Base-by-base conservation (phyloP, 768 basidiomycete genomes). In the Boletus tylopilopsis region DNA sequence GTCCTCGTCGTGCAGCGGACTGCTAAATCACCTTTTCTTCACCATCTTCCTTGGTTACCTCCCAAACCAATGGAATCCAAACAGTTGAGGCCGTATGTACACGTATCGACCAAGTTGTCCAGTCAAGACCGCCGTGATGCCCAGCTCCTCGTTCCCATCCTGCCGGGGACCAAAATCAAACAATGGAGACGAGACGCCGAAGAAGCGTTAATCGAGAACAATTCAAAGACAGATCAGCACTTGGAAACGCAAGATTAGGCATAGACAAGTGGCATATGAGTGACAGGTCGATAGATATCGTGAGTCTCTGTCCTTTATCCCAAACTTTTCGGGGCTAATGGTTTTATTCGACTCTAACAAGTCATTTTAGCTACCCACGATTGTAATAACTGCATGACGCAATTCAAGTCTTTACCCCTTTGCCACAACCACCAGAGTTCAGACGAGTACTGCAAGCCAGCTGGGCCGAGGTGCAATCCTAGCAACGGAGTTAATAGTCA, bases 1-100 rank as follows among this genome's bases (percentile, higher is more conserved):
- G 21, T 18, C 23, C 11, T 38, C 18, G 13, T 8, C 22, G 19
- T 12, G 19, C 11, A 13, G 35, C 10, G 15, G 30, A 35, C 16
- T 15, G 15, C 43, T 61, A 2, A 56, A 27, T 38, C 5, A 22
- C 21, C 7, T 32, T 32, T 29, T 50, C 1, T 11, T 33, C 9
- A 18, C 12, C 34, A 15, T 23, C 6, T 30, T 7, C n/a, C n/a
- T n/a, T 13, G n/a, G 24, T 22, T 10, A 34, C n/a, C 3, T n/a
- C n/a, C n/a, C n/a, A n/a, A n/a, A 6, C 33, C 15, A 18, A 7
- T 15, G 40, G n/a, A 19, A 11, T 18, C 22, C 15, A 24, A 16
- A 40, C 25, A 66, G 64, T 24, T 66, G 38, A 67, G 54, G 44
- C 61, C 64, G 36, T 66, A 66, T 15, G 66, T 66, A 11, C 63